Evolutionary conservation across 2,329 filamentous ascomycete genomes (phyloP), one percentile per base, ranked within the genome.

Genomic region (Colletotrichum musicola): DNA sequence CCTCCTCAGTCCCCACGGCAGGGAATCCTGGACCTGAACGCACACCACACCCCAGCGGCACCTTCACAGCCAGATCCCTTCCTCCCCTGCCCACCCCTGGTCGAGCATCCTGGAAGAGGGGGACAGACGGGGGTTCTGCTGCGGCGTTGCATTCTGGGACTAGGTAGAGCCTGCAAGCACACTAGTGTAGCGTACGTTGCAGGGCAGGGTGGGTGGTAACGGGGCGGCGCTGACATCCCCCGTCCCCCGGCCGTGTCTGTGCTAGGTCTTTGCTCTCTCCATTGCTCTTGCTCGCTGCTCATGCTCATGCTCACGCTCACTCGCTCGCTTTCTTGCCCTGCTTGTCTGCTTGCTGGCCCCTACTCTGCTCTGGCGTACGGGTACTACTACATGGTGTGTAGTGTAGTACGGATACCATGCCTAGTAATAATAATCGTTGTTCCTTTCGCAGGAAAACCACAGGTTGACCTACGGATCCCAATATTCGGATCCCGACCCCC

Each of bases 121-220:
- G 65, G 10, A 68, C 35, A 35, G 42, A 65, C 65, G 49, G 55
- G 59, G 61, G 62, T 27, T n/a, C 40, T 65, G 61, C 61, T 68
- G 55, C 65, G 65, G 61, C 27, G 54, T 68, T 57, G 61, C 65
- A 59, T 64, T 68, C 62, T 60, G 40, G 65, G 61, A 68, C 65
- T 65, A 68, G 65, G 22, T 42, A 65, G 54, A 59, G 65, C 54
- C 14, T 68, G 65, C 49, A 13, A 59, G 49, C 42, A 60, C 65
- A 60, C 30, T 35, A 35, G 30, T 35, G 30, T 35, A 35, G 30
- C 30, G 30, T 35, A 35, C 30, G 30, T 10, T 35, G 30, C 30
- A 35, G 30, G 30, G 30, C 30, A 30, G 47, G 65, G 27, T 55
- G 35, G 62, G 55, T 65, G 62, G 61, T 27, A 59, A 54, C 61